Evolutionary conservation across 1,284 basidiomycete species (phyloP).

Genomic region (Apiotrichum mycotoxinovorans): DNA sequence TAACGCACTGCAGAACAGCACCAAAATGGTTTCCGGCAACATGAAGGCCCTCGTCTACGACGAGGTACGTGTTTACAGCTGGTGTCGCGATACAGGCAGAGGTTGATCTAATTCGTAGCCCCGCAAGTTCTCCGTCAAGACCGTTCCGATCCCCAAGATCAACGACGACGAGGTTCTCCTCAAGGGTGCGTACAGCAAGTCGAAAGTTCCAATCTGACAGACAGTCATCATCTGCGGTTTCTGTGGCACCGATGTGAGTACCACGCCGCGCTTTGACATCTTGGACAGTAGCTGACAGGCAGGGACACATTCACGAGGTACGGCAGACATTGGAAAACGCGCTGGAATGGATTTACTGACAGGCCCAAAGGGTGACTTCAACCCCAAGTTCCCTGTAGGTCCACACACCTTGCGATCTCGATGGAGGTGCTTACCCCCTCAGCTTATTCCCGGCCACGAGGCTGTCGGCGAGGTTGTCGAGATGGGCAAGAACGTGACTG

Average conservation of each 20-base stretch:
- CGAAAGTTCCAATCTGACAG: not conserved
- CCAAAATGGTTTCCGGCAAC: slow-evolving; percentile 23
- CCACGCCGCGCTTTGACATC: not conserved
- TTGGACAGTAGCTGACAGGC: slow-evolving; percentile 4
- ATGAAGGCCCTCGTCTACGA: slow-evolving; percentile 46
- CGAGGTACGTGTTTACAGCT: slow-evolving; percentile 25
- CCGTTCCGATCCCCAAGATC: slow-evolving; percentile 61
- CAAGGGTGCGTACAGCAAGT: slow-evolving; percentile 55
- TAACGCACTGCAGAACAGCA: not conserved
- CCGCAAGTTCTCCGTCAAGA: slow-evolving; percentile 60
- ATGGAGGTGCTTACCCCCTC: slow-evolving; percentile 15
- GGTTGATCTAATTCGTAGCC: slow-evolving; percentile 54
- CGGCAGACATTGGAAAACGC: not conserved
- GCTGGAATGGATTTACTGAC: not conserved
- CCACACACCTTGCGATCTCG: not conserved
- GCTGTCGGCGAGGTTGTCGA: slow-evolving; percentile 66
- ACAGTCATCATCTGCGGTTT: slow-evolving; percentile 57
- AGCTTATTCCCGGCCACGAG: slow-evolving; percentile 80
- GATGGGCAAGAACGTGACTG: slow-evolving; percentile 65
- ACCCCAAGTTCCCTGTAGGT: slow-evolving; percentile 62
- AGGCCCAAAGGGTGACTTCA: slow-evolving; percentile 61
- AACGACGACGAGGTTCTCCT: slow-evolving; percentile 65
- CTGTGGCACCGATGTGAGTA: slow-evolving; percentile 65
- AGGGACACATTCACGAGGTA: slow-evolving; percentile 61
- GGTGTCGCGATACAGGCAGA: too few relatives aligned